phyloP scores from a whole-genome alignment of 805 yeast species.

The Candida chauliodis region DNA sequence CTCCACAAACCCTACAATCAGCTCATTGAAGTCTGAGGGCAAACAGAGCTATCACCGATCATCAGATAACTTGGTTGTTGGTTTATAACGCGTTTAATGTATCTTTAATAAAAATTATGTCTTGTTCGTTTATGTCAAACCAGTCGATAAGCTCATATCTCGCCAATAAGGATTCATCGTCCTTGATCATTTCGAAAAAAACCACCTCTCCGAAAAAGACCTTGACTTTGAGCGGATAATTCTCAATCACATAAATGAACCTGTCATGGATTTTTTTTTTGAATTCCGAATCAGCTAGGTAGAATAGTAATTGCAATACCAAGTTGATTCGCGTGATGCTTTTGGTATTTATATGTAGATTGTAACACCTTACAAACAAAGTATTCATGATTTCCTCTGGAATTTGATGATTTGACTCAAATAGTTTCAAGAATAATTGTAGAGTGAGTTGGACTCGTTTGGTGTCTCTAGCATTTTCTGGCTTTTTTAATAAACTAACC shows the following conservation, averaged over 20 bases:
- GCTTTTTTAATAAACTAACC: conserved; percentile 20
- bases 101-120: conserved; percentile 1
- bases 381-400: conserved; percentile 29
- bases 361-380: conserved; percentile 48
- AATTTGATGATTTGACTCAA: conserved; percentile 35
- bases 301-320: conserved; percentile 44
- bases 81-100: conserved; percentile 13
- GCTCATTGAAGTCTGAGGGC: conserved; percentile 15
- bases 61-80: conserved; percentile 23
- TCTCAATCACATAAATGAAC: conserved; percentile 26
- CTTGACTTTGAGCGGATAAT: conserved; percentile 32
- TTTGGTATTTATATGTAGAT: conserved; percentile 51
- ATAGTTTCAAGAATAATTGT: conserved; percentile 31
- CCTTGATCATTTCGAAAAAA: conserved; percentile 28
- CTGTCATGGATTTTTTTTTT: conserved; percentile 12
- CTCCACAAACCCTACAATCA: background rate
- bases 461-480: conserved; percentile 6
- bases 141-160: conserved; percentile 9
- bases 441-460: conserved; percentile 24
- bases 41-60: conserved; percentile 19
- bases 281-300: conserved; percentile 21
- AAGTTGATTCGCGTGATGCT: conserved; percentile 33
- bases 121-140: conserved; percentile 4
- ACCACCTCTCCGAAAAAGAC: conserved; percentile 36
- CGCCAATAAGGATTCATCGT: conserved; percentile 44